Base-by-base conservation (phyloP, 768 basidiomycete species). In the Kwoniella dendrophila region DNA sequence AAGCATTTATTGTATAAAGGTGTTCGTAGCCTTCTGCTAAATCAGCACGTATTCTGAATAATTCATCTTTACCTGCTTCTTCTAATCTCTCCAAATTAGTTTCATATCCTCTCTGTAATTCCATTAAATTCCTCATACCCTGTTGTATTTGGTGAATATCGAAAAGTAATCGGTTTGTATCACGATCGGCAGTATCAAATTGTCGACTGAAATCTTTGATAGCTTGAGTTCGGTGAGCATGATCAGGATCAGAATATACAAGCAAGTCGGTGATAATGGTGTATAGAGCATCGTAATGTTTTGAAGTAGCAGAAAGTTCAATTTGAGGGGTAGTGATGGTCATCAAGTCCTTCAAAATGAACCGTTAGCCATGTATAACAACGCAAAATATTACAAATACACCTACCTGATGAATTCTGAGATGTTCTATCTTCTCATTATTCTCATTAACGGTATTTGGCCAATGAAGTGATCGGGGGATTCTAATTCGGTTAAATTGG, bases 401-500 rank as follows among this genome's bases (percentile, higher is more conserved):
- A 59, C 83, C 66, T 69, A 88, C 87, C 48, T 85, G 88, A 68
- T 89, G 84, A 49, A 86, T 83, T 34, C 85, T 83, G 30, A 90
- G 73, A 75, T 90, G 88, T 27, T 82, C 81, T 41, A 70, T 68
- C 20, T 60, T 50, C 20, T 78, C 72, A 43, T 76, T 71, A 51
- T 64, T 36, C 16, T 68, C 59, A 48, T 69, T 65, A 8, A 41
- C 29, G 1, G 65, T 62, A 12, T 62, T 51, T 1, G 32, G 87
- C 86, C 30, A 87, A 80, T 70, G 52, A 2, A 73, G 53, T 5
- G 64, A 66, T 38, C 66, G 57, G 12, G 68, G 87, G 53, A 93
- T 81, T 34, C 94, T 87, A 8, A 96, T 83, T 41, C 88, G 87
- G 79, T 98, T 98, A 82, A 95, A 95, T 76, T 90, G 92, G 83